phyloP scores from a whole-genome alignment of 1,284 basidiomycete genomes.

The Coniferiporia sulphurascens region DNA sequence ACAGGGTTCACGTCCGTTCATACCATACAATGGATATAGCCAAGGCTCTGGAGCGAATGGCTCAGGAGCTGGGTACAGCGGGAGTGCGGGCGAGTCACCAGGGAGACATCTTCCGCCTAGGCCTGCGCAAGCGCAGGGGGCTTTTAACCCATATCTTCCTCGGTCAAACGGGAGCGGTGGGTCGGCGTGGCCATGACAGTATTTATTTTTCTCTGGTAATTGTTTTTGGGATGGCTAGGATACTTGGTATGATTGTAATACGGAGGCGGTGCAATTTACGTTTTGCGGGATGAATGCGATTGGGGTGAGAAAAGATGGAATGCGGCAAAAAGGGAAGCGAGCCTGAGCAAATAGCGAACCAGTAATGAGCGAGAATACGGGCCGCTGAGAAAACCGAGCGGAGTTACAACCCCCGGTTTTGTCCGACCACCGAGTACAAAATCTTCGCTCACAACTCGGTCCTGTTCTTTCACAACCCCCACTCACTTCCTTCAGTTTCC shows the following conservation, averaged over 20 bases:
- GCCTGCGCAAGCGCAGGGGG: background rate
- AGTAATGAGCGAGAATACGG: background rate
- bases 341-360: background rate
- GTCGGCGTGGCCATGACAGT: slow-evolving; percentile 10
- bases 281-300: background rate
- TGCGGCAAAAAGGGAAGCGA: background rate
- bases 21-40: background rate
- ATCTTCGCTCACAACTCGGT: slow-evolving; percentile 28
- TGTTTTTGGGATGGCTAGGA: background rate
- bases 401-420: slow-evolving; percentile 36
- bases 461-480: slow-evolving; percentile 38
- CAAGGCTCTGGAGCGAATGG: background rate
- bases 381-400: slow-evolving; percentile 29
- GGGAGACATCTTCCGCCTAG: background rate
- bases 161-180: slow-evolving; percentile 10
- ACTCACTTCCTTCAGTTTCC: slow-evolving; percentile 39
- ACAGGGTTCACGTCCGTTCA: background rate
- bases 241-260: background rate
- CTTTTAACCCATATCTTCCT: slow-evolving; percentile 8
- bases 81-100: background rate
- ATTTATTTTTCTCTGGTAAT: background rate
- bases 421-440: slow-evolving; percentile 28
- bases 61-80: background rate
- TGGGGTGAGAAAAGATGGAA: slow-evolving; percentile 1
- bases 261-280: background rate